Percentiles rank a stretch among this genome's conserved stretches.
phyloP scores from a whole-genome alignment of 202 grass and related monocot species.

The Musa balbisiana region DNA sequence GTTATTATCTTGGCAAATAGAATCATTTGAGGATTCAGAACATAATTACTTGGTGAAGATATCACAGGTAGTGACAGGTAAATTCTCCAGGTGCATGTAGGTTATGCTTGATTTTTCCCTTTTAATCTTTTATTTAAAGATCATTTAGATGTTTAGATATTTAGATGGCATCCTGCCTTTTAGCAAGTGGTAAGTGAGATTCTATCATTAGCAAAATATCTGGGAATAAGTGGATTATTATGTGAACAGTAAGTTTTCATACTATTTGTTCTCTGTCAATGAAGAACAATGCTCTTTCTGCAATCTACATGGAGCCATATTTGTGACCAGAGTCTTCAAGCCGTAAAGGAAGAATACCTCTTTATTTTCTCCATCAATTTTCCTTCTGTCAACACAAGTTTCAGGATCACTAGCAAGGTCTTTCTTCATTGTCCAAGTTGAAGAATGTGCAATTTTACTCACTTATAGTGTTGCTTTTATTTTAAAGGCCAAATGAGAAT shows the following conservation, averaged over 20 bases:
- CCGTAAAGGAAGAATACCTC: too few relatives aligned
- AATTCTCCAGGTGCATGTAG: not conserved
- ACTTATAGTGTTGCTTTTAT: not conserved
- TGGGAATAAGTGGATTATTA: not conserved
- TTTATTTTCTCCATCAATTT: not conserved
- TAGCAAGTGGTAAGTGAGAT: not conserved
- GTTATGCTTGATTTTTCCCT: not conserved
- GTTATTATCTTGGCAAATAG: not conserved
- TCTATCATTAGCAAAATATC: not conserved
- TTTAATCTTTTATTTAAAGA: not conserved
- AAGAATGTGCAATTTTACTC: not conserved
- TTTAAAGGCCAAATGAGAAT: not conserved
- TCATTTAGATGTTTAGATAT: not conserved
- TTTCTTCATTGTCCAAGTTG: not conserved
- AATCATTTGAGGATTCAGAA: not conserved
- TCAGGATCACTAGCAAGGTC: not conserved
- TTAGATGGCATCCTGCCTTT: not conserved
- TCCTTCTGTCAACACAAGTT: not conserved
- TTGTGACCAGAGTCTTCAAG: too few relatives aligned
- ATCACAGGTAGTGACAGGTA: not conserved
- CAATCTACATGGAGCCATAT: too few relatives aligned
- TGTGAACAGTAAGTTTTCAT: not conserved
- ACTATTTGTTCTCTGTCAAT: not conserved
- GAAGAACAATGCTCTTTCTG: too few relatives aligned
- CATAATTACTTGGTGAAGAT: not conserved